Evolutionary conservation across 2,329 filamentous ascomycete species (phyloP).

Genomic region (Metarhizium album): DNA sequence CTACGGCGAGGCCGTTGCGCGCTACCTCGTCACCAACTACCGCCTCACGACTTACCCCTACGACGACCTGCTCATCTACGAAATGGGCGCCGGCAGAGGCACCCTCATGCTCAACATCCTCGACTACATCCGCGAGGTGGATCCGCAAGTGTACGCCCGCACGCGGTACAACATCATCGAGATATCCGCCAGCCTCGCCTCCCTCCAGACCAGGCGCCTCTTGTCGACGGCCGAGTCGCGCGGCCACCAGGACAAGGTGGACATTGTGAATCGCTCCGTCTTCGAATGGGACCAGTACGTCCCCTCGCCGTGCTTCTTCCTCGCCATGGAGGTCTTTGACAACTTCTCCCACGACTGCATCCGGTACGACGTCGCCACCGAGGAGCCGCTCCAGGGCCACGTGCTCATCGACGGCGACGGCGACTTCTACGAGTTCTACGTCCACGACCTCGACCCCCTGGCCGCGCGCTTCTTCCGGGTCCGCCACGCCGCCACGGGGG

Average conservation of each 20-base stretch:
- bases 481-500: conserved; percentile 63
- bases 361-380: conserved; percentile 76
- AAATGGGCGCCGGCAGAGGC: conserved; percentile 95
- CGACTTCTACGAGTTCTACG: conserved; percentile 94
- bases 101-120: conserved; percentile 98
- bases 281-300: conserved; percentile 88
- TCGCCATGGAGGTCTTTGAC: conserved; percentile 96
- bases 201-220: conserved; percentile 63
- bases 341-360: conserved; percentile 95
- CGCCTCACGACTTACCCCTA: conserved; percentile 89
- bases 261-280: conserved; percentile 89
- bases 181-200: conserved; percentile 74
- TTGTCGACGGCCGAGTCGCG: conserved; percentile 53
- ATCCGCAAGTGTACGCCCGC: conserved; percentile 86
- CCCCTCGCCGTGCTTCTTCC: conserved; percentile 91
- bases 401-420: conserved; percentile 77
- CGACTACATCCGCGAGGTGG: conserved; percentile 83
- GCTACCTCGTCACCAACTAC: conserved; percentile 93
- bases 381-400: conserved; percentile 74
- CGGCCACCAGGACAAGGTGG: conserved; percentile 75
- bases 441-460: conserved; percentile 66
- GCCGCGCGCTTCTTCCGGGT: conserved; percentile 74
- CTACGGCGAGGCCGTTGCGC: conserved; percentile 94
- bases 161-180: conserved; percentile 95
- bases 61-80: conserved; percentile 94